Base-by-base conservation (phyloP, 1,284 basidiomycete species). In the Ustanciosporium gigantosporum region DNA sequence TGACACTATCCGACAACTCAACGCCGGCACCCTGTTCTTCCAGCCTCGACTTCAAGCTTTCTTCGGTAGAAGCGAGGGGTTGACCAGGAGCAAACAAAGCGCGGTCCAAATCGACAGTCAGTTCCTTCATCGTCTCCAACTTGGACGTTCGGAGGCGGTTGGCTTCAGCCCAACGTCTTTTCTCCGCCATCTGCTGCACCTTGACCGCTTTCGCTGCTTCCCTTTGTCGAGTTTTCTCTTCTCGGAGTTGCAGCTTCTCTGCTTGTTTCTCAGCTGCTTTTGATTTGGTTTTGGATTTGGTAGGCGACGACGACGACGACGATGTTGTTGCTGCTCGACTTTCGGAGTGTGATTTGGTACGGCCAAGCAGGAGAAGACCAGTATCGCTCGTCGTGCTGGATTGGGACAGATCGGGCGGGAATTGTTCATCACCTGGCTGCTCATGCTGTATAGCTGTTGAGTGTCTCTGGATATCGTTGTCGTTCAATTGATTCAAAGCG, bases 131-230 rank as follows among this genome's bases (percentile, higher is more conserved):
- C 20, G 65, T 67, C 8, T 67, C 65, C 6, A 45, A 17, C 36
- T 67, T 67, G 19, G 46, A 53, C 3, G 47, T 47, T 20, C 55
- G 50, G 9, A 67, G 55, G 9, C 56, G 56, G 29, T 67, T 67
- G 19, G 37, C 65, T 29, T 67, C 55, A n/a, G 41, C 36, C 31
- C 61, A 62, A 2, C 51, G 44, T 41, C 59, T 67, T 41, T 56
- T 62, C 11, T 58, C 50, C 1, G 50, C 46, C 8, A 42, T 43
- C 0, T 36, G 35, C 11, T 27, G 43, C 5, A 32, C 38, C 20
- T 62, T 62, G 38, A 37, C 41, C 9, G 41, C 40, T 36, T 67
- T 59, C 41, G 35, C 50, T 1, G 38, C 37, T 44, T 65, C 46
- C 9, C 61, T 42, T 19, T 59, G 41, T 19, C 50, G 41, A 3